Evolutionary conservation across 169 alveolate species (phyloP).

Genomic region (Plasmodium ovale): DNA sequence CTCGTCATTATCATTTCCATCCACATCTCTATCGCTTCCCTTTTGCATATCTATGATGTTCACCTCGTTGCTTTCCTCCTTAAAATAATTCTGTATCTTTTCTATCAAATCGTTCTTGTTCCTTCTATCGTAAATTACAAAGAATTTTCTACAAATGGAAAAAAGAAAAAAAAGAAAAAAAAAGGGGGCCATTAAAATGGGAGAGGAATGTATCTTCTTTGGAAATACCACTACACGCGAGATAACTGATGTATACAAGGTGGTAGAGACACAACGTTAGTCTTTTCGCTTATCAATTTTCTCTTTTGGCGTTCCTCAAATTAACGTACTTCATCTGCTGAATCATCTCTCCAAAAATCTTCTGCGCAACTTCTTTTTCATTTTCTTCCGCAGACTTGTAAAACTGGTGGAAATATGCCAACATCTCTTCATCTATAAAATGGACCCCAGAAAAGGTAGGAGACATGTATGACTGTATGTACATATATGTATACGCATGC

Average conservation of each 20-base stretch:
- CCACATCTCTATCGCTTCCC: neutral
- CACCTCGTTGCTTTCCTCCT: constrained; percentile 63
- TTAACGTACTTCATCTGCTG: constrained; percentile 52
- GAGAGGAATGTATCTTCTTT: too few species aligned
- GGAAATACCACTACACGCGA: too few species aligned
- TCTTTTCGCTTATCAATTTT: neutral
- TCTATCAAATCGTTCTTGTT: constrained; percentile 41
- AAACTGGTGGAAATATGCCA: constrained; percentile 41
- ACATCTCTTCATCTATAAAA: constrained; percentile 70
- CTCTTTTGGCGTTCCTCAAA: neutral
- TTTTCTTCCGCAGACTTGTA: constrained; percentile 47
- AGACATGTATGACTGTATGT: neutral
- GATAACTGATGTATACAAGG: too few species aligned
- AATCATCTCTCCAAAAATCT: constrained; percentile 20
- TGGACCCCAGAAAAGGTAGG: neutral
- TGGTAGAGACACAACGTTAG: neutral
- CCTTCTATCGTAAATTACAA: constrained; percentile 42
- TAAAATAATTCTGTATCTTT: constrained; percentile 27
- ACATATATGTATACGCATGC: neutral
- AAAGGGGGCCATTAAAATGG: too few species aligned
- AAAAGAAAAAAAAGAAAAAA: neutral
- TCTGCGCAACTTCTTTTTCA: constrained; percentile 33
- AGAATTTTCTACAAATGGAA: constrained; percentile 27
- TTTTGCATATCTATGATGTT: constrained; percentile 45
- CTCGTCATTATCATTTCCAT: neutral